Evolutionary conservation across 75 land plant genomes (phyloP).

Genomic region (Isoetes taiwanensis): DNA sequence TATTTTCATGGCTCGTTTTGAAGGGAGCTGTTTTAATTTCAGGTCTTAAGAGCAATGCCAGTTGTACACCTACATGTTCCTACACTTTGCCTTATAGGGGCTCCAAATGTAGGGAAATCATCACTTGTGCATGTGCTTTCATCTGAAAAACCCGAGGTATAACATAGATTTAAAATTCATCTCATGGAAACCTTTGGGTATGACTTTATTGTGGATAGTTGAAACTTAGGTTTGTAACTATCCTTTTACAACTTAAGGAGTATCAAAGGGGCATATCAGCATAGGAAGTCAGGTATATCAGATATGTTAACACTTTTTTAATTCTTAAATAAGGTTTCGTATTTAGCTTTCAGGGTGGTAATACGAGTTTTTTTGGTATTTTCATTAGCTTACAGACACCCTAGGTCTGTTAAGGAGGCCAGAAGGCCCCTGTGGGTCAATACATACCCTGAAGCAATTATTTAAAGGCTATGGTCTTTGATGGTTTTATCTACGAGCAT

Average conservation of each 20-base stretch:
- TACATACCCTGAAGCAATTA: no score
- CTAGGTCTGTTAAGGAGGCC: constrained; percentile 80
- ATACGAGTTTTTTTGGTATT: no score
- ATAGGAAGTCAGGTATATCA: constrained; percentile 46
- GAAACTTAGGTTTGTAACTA: constrained; percentile 77
- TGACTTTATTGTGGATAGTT: not conserved
- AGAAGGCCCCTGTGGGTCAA: no score
- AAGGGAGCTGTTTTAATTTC: constrained; percentile 8
- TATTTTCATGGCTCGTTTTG: no score
- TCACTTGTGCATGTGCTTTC: constrained; percentile 86
- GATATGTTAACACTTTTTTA: constrained; percentile 17
- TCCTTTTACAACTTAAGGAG: constrained; percentile 96
- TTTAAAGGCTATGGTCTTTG: no score
- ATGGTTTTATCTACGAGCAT: not conserved
- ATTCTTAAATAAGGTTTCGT: no score
- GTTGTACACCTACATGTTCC: constrained; percentile 68
- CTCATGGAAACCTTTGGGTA: no score
- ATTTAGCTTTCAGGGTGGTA: no score
- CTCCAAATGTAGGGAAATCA: constrained; percentile 98
- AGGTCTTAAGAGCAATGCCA: constrained; percentile 87
- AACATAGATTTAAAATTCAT: no score
- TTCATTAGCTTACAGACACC: constrained; percentile 83
- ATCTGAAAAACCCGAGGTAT: constrained; percentile 98
- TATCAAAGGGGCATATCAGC: constrained; percentile 88
- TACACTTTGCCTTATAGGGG: constrained; percentile 95